These are phyloP conservation scores for Penicillium cataractarum DNA, from an alignment of 495 filamentous ascomycete species.

Conservation along the genomic window DNA sequence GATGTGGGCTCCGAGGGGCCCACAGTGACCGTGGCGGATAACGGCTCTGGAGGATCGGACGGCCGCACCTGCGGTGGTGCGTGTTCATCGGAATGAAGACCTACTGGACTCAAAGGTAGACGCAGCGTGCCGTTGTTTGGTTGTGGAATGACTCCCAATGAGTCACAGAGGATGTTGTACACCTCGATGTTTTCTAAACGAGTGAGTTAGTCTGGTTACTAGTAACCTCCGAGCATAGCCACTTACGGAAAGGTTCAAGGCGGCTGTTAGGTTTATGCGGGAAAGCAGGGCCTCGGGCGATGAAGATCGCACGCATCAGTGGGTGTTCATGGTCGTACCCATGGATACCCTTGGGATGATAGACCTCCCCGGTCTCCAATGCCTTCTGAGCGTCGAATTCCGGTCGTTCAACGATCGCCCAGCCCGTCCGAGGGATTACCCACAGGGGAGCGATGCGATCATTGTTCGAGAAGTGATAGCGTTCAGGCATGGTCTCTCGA, in stretches of 20 bases:
- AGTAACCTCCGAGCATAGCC: background rate
- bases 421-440: conserved; percentile 89
- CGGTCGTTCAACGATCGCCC: conserved; percentile 79
- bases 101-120: conserved; percentile 71
- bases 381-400: conserved; percentile 73
- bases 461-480: conserved; percentile 85
- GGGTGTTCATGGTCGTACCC: conserved; percentile 91
- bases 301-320: conserved; percentile 90
- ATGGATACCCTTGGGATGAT: conserved; percentile 79
- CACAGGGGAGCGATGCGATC: conserved; percentile 88
- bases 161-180: conserved; percentile 92
- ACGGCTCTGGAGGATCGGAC: conserved; percentile 39
- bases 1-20: conserved; percentile 20
- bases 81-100: conserved; percentile 62
- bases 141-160: conserved; percentile 65
- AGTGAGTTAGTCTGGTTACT: background rate
- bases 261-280: conserved; percentile 80
- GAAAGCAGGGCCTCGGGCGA: conserved; percentile 87
- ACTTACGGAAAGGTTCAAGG: conserved; percentile 83
- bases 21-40: conserved; percentile 1
- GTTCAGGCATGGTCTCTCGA: conserved; percentile 81
- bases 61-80: conserved; percentile 38
- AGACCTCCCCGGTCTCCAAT: conserved; percentile 61
- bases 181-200: conserved; percentile 85
- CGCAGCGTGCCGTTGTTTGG: conserved; percentile 89